Evolutionary conservation across 805 yeast species (phyloP), one percentile per base, ranked within the genome.

Genomic region (Nakazawaea holstii): DNA sequence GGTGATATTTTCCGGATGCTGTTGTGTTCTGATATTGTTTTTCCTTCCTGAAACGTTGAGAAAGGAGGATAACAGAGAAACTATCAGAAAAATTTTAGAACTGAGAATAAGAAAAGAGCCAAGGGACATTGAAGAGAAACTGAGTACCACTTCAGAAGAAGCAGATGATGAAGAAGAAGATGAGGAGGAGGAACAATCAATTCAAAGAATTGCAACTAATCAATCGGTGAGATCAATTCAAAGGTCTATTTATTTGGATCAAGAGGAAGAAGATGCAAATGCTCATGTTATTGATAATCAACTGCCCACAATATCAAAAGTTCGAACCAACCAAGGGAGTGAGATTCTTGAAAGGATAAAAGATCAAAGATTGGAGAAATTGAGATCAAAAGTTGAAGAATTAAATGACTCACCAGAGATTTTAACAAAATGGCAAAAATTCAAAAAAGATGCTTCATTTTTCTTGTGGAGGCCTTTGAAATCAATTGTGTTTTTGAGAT

Each of bases 41-140:
- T 66, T 74, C 5, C 67, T 89, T 14, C 97, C 97, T 1, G 97
- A 90, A 59, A 90, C 97, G 0, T 67, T 88, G 39, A 69, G 91
- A 45, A 69, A 70, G 37, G 78, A 78, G 37, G 87, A 83, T 44
- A 79, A 79, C 14, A 67, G 76, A 52, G 80, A 79, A 5, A 78
- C 77, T 2, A 68, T 82, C 17, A 68, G 74, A 31, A 65, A 70
- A 24, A 65, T 76, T 40, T 60, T 80, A 41, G 64, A 69, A 13
- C 72, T 58, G 26, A 58, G 73, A 45, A 59, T 73, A 48, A 45
- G 49, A 51, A 46, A 52, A 20, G 43, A 39, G 31, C 54, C 56
- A 1, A 27, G 30, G 6, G 59, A 56, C 35, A 53, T 50, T 36
- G 57, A 55, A 33, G 51, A 46, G 29, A 48, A 48, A 43, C 53